A percentile compares a stretch with the other conserved stretches of the same genome.
Evolutionary conservation across 257 asterid species (phyloP).

Genomic region (Solanum habrochaites): DNA sequence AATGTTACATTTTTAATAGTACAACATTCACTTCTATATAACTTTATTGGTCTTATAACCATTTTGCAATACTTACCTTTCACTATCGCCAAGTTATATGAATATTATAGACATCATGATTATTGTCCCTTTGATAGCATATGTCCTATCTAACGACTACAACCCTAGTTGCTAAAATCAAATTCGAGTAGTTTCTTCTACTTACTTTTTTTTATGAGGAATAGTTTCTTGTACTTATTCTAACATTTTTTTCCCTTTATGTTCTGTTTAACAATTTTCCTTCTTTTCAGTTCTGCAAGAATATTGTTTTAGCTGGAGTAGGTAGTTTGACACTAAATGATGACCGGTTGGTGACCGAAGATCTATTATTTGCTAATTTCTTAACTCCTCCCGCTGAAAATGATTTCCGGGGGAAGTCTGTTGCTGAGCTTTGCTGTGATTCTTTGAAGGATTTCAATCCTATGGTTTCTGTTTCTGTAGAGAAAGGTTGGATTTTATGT

Average conservation of each 20-base stretch:
- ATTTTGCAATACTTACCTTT: background rate
- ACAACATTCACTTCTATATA: background rate
- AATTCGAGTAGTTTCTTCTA: background rate
- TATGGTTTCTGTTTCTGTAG: constrained; percentile 88
- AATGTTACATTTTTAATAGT: background rate
- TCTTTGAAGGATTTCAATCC: constrained; percentile 94
- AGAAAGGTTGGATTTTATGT: constrained; percentile 39
- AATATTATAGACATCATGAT: background rate
- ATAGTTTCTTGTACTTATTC: background rate
- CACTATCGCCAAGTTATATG: background rate
- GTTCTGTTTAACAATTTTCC: background rate
- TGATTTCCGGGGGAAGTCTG: constrained; percentile 39
- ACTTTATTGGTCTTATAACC: background rate
- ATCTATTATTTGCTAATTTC: constrained; percentile 65
- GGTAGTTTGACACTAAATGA: constrained; percentile 88
- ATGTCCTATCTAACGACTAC: background rate
- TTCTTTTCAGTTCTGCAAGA: constrained; percentile 79
- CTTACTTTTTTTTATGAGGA: background rate
- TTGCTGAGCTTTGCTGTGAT: constrained; percentile 84
- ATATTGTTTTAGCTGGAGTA: constrained; percentile 91
- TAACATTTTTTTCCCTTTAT: background rate
- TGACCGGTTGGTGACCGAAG: constrained; percentile 60
- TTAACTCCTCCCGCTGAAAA: constrained; percentile 48
- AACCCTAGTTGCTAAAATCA: background rate
- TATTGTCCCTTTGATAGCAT: background rate